Conservation (phyloP, 306 rosid species). For the Sphenostylis stenocarpa region DNA sequence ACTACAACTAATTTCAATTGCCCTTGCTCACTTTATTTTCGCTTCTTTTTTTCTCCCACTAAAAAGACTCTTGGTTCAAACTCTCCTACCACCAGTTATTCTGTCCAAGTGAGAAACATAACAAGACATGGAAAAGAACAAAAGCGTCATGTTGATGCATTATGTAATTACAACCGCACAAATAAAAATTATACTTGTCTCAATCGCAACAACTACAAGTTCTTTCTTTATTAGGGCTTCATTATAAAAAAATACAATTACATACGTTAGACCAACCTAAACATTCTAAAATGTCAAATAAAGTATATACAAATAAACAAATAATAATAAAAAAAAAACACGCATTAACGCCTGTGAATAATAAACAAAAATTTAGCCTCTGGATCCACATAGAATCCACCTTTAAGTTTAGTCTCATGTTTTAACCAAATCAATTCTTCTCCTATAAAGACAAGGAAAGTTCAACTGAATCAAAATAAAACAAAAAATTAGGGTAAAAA, state of each 20-base stretch:
- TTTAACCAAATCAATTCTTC: slow-evolving; percentile 60
- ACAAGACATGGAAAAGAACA: not conserved
- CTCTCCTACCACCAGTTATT: not conserved
- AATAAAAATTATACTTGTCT: slow-evolving; percentile 73
- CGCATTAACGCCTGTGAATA: slow-evolving; percentile 81
- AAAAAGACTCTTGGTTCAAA: not conserved
- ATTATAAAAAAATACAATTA: slow-evolving; percentile 52
- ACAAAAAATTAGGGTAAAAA: not conserved
- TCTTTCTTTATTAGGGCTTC: slow-evolving; percentile 76
- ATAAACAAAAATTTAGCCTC: slow-evolving; percentile 86
- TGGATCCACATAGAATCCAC: slow-evolving; percentile 93
- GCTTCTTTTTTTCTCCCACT: not conserved
- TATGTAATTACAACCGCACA: not conserved
- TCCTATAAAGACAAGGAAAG: slow-evolving; percentile 43
- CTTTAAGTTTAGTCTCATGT: slow-evolving; percentile 87
- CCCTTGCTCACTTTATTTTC: too few relatives aligned
- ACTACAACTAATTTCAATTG: not conserved
- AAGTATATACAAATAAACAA: not conserved
- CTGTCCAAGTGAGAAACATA: not conserved
- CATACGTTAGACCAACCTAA: not conserved
- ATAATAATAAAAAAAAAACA: too few relatives aligned
- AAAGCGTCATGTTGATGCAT: not conserved
- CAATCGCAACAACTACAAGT: slow-evolving; percentile 76
- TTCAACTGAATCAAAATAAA: too few relatives aligned
- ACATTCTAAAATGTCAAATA: too few relatives aligned